Evolutionary conservation across 2,329 filamentous ascomycete genomes (phyloP).

Genomic region (Zalaria sp.): DNA sequence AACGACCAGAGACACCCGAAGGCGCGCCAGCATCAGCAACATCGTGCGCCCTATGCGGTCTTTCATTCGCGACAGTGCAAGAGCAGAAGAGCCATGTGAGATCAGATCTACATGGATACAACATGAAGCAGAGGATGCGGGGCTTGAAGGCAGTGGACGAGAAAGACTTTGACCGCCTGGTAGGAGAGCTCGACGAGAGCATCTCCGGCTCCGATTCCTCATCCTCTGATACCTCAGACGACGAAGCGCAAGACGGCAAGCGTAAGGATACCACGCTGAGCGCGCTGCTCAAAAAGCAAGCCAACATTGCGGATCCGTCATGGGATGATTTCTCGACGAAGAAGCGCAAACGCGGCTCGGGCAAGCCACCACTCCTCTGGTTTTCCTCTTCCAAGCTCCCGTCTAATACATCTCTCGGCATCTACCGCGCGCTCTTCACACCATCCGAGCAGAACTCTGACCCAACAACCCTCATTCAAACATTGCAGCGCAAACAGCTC

Average conservation of each 20-base stretch:
- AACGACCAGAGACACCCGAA: constrained; percentile 22
- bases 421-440: constrained; percentile 74
- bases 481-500: constrained; percentile 65
- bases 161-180: constrained; percentile 69
- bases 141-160: constrained; percentile 61
- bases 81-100: constrained; percentile 79
- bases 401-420: constrained; percentile 63
- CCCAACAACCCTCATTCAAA: constrained; percentile 44
- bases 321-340: constrained; percentile 31
- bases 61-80: constrained; percentile 55
- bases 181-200: constrained; percentile 79
- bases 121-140: constrained; percentile 79
- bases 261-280: constrained; percentile 59
- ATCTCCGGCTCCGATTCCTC: constrained; percentile 73
- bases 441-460: constrained; percentile 53
- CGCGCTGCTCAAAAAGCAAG: constrained; percentile 69
- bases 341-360: constrained; percentile 39
- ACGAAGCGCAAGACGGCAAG: constrained; percentile 42
- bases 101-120: constrained; percentile 88
- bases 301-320: constrained; percentile 48
- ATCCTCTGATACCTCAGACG: constrained; percentile 54
- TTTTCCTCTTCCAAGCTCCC: constrained; percentile 65
- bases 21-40: constrained; percentile 44
- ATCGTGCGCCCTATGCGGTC: constrained; percentile 66
- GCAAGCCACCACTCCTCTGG: constrained; percentile 71